phyloP scores from a whole-genome alignment of 2,329 filamentous ascomycete genomes.

The Cladosporium sp. region DNA sequence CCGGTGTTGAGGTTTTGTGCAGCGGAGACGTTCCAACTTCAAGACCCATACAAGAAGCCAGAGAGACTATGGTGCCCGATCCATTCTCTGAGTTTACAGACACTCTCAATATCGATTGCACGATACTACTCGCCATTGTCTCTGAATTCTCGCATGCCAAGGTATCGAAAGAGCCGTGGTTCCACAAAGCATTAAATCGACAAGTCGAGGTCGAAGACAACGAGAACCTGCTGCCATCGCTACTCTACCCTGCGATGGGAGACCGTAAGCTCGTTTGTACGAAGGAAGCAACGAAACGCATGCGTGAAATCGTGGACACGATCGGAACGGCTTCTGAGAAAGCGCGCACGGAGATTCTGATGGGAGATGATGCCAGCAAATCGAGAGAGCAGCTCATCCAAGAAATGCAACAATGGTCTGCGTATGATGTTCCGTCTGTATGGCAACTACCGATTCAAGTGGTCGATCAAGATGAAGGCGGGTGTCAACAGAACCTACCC shows the following conservation, averaged over 20 bases:
- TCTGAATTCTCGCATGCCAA: constrained; percentile 65
- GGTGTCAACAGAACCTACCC: constrained; percentile 41
- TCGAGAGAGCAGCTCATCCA: constrained; percentile 27
- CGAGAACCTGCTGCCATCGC: constrained; percentile 55
- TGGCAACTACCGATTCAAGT: constrained; percentile 59
- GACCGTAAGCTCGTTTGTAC: constrained; percentile 61
- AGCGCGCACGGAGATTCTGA: constrained; percentile 53
- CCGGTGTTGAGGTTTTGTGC: constrained; percentile 38
- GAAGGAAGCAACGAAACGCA: constrained; percentile 57
- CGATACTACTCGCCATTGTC: constrained; percentile 65
- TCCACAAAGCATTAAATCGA: constrained; percentile 56
- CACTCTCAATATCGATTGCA: constrained; percentile 60
- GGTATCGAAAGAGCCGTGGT: constrained; percentile 45
- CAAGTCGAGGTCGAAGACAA: constrained; percentile 62
- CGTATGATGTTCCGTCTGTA: constrained; percentile 49
- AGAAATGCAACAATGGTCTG: constrained; percentile 42
- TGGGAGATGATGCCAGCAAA: constrained; percentile 43
- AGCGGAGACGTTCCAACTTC: constrained; percentile 23
- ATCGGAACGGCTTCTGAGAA: constrained; percentile 61
- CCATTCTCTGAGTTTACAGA: constrained; percentile 35
- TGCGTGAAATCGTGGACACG: constrained; percentile 60
- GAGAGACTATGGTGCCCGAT: constrained; percentile 34
- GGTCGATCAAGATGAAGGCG: constrained; percentile 41
- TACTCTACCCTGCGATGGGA: constrained; percentile 59
- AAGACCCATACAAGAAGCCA: constrained; percentile 22